These are phyloP conservation scores for Cercophora sp. DNA, from an alignment of 495 filamentous ascomycete genomes.

Conservation along the genomic window DNA sequence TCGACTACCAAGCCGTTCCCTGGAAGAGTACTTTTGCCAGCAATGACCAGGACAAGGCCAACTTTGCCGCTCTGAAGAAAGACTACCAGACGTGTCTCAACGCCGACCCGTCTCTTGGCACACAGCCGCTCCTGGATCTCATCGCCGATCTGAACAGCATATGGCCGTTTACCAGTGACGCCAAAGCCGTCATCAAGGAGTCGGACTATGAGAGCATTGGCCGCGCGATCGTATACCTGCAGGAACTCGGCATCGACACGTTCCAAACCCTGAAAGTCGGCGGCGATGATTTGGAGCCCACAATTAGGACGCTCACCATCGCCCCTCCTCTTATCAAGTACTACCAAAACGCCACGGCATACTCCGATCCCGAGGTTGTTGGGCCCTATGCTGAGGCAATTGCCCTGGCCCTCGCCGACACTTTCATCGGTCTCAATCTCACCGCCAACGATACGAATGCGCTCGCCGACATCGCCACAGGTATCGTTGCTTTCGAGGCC, in stretches of 20 bases:
- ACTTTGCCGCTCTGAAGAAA: no score
- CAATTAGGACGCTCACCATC: not conserved
- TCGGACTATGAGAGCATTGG: not conserved
- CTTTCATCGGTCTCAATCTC: not conserved
- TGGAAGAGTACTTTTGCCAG: conserved; percentile 2
- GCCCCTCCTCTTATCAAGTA: not conserved
- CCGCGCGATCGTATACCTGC: not conserved
- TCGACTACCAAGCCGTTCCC: not conserved
- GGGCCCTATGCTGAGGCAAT: not conserved
- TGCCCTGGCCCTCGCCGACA: not conserved
- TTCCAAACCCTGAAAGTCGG: not conserved
- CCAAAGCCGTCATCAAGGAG: not conserved
- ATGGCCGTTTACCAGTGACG: not conserved
- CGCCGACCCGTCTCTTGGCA: no score
- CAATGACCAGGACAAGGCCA: no score
- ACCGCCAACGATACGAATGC: not conserved
- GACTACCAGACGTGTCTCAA: no score
- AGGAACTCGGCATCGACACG: not conserved
- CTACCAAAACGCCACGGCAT: not conserved
- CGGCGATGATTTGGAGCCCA: not conserved
- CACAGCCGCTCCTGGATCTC: not conserved
- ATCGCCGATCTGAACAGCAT: not conserved
- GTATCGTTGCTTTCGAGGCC: not conserved
- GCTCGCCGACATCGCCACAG: not conserved
- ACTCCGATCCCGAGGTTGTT: not conserved